These are phyloP conservation scores for Nicotiana sylvestris DNA, from an alignment of 257 asterid genomes.

Conservation along the genomic window DNA sequence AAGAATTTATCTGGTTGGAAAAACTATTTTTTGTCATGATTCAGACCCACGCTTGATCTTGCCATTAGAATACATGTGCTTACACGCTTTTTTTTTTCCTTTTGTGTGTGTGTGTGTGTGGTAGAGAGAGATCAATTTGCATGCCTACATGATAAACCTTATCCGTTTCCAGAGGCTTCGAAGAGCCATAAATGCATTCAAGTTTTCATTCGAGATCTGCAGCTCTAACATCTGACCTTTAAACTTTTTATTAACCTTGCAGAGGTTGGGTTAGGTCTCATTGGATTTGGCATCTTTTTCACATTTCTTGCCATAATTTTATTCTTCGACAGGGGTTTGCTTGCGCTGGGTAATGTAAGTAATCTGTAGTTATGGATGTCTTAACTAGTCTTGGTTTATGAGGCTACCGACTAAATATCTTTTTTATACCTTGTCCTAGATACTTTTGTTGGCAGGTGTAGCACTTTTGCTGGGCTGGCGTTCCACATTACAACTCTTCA, in stretches of 20 bases:
- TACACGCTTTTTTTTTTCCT: not conserved
- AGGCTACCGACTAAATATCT: not conserved
- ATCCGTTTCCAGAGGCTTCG: not conserved
- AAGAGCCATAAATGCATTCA: not conserved
- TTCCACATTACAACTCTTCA: slow-evolving; percentile 67
- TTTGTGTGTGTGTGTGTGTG: not conserved
- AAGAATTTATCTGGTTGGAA: not conserved
- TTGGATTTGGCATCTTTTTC: slow-evolving; percentile 76
- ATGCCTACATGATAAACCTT: not conserved
- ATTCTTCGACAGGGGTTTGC: slow-evolving; percentile 82
- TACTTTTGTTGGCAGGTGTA: slow-evolving; percentile 70
- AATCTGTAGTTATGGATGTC: slow-evolving; percentile 8
- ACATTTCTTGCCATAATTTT: slow-evolving; percentile 66
- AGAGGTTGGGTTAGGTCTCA: slow-evolving; percentile 78
- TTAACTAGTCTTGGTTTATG: not conserved
- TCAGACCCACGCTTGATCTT: not conserved
- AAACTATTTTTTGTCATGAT: too few relatives aligned
- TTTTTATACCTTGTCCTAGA: slow-evolving; percentile 34
- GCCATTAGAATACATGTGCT: not conserved
- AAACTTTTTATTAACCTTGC: slow-evolving; percentile 25
- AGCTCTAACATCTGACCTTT: not conserved
- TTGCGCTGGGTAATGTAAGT: slow-evolving; percentile 89
- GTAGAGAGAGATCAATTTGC: not conserved
- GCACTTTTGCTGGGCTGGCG: slow-evolving; percentile 65
- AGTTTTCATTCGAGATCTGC: not conserved